phyloP scores from a whole-genome alignment of 768 basidiomycete genomes.

The Gymnopilus junonius region DNA sequence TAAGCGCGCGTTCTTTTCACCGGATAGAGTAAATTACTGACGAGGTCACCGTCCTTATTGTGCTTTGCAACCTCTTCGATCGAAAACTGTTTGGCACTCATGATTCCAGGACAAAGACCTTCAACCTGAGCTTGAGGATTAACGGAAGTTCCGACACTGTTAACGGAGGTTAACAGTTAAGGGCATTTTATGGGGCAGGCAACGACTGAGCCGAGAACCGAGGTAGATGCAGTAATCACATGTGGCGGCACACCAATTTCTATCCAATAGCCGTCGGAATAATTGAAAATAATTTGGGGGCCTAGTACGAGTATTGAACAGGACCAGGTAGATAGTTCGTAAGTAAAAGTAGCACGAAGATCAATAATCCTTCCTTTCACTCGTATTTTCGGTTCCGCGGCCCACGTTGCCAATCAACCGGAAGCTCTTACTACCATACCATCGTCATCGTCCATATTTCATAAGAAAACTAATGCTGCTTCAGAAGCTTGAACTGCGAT shows the following conservation, averaged over 20 bases:
- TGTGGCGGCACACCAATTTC: not conserved
- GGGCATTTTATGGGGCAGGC: not conserved
- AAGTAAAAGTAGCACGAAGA: not conserved
- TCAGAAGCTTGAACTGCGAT: constrained; percentile 33
- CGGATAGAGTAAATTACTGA: constrained; percentile 32
- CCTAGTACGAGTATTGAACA: not conserved
- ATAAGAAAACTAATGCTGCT: constrained; percentile 33
- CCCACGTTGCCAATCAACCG: not conserved
- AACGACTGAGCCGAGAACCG: not conserved
- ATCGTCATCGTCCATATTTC: not conserved
- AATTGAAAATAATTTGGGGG: not conserved
- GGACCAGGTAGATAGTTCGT: not conserved
- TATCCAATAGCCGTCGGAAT: not conserved
- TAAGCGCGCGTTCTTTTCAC: not conserved
- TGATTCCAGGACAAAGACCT: not conserved
- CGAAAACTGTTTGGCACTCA: constrained; percentile 36
- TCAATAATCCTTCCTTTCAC: not conserved
- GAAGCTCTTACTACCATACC: not conserved
- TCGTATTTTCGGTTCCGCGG: not conserved
- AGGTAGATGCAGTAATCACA: not conserved
- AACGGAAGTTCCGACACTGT: not conserved
- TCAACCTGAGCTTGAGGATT: not conserved
- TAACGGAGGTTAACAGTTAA: not conserved
- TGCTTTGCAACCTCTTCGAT: constrained; percentile 58
- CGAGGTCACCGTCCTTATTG: constrained; percentile 77